Evolutionary conservation across 768 basidiomycete genomes (phyloP), one percentile per base, ranked within the genome.

Genomic region (Leccinellum albellum): DNA sequence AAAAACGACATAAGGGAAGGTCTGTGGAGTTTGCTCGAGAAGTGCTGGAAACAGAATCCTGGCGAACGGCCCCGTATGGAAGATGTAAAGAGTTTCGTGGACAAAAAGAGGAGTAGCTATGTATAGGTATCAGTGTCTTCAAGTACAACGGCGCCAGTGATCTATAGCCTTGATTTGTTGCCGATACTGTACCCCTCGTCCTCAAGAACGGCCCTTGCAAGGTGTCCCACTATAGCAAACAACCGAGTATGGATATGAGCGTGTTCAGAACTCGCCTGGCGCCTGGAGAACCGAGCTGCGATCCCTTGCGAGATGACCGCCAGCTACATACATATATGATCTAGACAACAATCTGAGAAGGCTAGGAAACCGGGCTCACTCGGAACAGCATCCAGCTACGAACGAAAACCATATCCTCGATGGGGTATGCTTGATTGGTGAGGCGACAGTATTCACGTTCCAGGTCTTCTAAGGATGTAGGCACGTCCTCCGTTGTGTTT

Each of bases 261-360:
- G 44, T 77, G 75, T 70, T 93, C 92, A 0, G 93, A 95, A 68
- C 90, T 94, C 4, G 94, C 93, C 71, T 97, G 94, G 20, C 91
- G 83, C 24, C 87, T 79, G 1, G 92, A 91, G 52, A 83, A 84
- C 45, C 94, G 82, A 29, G 94, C 94, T 2, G 94, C 90, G 60
- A 97, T 94, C 4, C 94, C 94, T 73, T 97, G 94, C 1, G 84
- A 76, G 62, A 97, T 95, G 57, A 96, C 80, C 0, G 91, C 80
- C 24, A 89, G 72, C 89, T 89, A 62, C 17, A 50, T 6, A 32
- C 14, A 17, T 23, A 58, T 50, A 35, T 31, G 51, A 51, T 50
- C 7, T 54, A 51, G 50, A 50, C 29, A 32, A 35, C 42, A 46
- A 32, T 57, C 52, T 55, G n/a, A 14, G 20, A 2, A 26, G 17